Base-by-base conservation (phyloP, 306 rosid genomes). In the Erythrophleum fordii region DNA sequence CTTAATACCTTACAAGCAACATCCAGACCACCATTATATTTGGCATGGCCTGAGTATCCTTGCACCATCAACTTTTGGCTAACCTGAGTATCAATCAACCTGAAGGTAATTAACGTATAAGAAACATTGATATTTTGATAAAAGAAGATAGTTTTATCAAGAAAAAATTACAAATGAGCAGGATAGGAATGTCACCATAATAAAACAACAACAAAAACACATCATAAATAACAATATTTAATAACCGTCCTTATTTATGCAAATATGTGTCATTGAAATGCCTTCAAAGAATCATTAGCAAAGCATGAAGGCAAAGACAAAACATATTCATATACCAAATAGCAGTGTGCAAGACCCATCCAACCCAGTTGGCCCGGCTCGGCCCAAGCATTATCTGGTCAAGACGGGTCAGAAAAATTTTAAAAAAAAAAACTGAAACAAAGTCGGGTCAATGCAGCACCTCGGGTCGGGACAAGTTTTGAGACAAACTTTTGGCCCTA, bases 31-130 rank as follows among this genome's bases (percentile, higher is more conserved):
- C 98, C 98, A 59, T 80, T 91, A 83, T 94, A 92, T 76, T 70
- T 87, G 46, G 88, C 75, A 73, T 94, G 91, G 48, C 98, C 97
- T 0, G 98, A 87, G 83, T 82, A 94, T 74, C 98, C 98, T 91
- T 94, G 98, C 76, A 94, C 97, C 98, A 92, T 94, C 86, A 92
- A 85, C 82, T 87, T 92, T 82, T 94, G 98, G 83, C 98, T 94
- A 84, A 92, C 81, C 98, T 94, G 83, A 78, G 55, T 11, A 81
- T 37, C 49, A 69, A 61, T 46, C 72, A 55, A 61, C 35, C 60
- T 55, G 41, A 81, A 75, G 59, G 42, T 51, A 25, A 61, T 72
- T 52, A 81, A 66, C 78, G 80, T 72, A 48, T 48, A 61, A 41
- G 18, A 39, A 69, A 42, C 22, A 22, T 49, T 17, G 12, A 41